phyloP scores from a whole-genome alignment of 345 rosid genomes.

The Anastatica hierochuntica region DNA sequence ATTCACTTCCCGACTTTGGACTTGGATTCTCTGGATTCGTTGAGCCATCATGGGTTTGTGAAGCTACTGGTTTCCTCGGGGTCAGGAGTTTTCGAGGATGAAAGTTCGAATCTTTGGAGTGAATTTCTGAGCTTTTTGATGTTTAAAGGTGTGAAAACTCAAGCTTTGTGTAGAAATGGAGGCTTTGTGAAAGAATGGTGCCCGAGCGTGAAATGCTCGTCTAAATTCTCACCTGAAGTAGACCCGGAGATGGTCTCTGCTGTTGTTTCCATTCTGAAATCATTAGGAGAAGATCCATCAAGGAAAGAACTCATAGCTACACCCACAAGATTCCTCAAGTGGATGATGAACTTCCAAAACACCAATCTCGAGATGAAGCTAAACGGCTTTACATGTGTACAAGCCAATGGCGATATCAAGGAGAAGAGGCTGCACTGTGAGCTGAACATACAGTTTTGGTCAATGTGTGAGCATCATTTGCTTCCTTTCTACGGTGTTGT shows the following conservation, averaged over 20 bases:
- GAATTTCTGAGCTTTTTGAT: conserved; percentile 60
- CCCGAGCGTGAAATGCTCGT: conserved; percentile 38
- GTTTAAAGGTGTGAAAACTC: conserved; percentile 43
- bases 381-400: conserved; percentile 33
- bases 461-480: conserved; percentile 94
- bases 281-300: conserved; percentile 85
- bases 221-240: conserved; percentile 27
- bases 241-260: conserved; percentile 56
- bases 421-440: conserved; percentile 43
- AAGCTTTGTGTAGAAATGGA: conserved; percentile 21
- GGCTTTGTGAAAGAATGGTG: conserved; percentile 47
- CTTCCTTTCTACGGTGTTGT: conserved; percentile 93
- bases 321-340: conserved; percentile 57
- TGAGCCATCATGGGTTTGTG: conserved; percentile 43
- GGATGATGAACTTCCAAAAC: conserved; percentile 81
- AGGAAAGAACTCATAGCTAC: conserved; percentile 81
- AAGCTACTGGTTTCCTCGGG: conserved; percentile 49
- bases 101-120: conserved; percentile 48
- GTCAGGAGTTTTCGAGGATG: conserved; percentile 64
- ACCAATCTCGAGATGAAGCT: conserved; percentile 52
- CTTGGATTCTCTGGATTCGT: conserved; percentile 24
- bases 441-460: conserved; percentile 67
- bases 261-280: conserved; percentile 52
- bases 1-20: conserved; percentile 59
- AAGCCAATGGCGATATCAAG: conserved; percentile 30